phyloP scores from a whole-genome alignment of 805 yeast genomes.

The Myxozyma neglecta region DNA sequence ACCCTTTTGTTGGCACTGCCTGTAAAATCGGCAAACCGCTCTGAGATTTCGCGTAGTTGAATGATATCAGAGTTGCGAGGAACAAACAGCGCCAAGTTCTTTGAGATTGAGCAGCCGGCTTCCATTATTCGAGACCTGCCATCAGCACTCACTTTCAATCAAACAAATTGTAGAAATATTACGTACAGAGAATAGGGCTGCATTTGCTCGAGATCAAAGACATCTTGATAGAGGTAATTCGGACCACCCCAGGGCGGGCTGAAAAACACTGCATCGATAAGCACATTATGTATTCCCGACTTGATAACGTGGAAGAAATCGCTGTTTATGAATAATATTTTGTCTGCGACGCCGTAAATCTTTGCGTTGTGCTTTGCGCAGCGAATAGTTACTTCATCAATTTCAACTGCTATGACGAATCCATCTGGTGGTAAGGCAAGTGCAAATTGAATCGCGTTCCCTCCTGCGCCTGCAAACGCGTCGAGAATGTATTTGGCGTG shows the following conservation, averaged over 20 bases:
- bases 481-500: slow-evolving; percentile 47
- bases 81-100: slow-evolving; percentile 30
- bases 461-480: slow-evolving; percentile 80
- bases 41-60: slow-evolving; percentile 17
- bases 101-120: slow-evolving; percentile 15
- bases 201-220: slow-evolving; percentile 27
- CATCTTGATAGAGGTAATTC: slow-evolving; percentile 11
- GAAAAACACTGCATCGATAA: slow-evolving; percentile 51
- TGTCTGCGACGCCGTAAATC: slow-evolving; percentile 56
- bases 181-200: slow-evolving; percentile 27
- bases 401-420: slow-evolving; percentile 60
- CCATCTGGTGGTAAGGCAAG: slow-evolving; percentile 33
- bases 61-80: slow-evolving; percentile 31
- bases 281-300: neutral
- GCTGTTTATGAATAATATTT: slow-evolving; percentile 50
- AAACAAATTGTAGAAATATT: neutral
- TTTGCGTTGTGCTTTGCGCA: slow-evolving; percentile 64
- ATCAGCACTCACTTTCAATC: neutral
- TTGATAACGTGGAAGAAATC: slow-evolving; percentile 47
- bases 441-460: slow-evolving; percentile 73
- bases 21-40: neutral
- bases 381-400: slow-evolving; percentile 56
- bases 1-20: neutral
- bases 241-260: slow-evolving; percentile 86
- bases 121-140: slow-evolving; percentile 9